phyloP scores from a whole-genome alignment of 805 yeast genomes.

The Lipomyces lipofer region DNA sequence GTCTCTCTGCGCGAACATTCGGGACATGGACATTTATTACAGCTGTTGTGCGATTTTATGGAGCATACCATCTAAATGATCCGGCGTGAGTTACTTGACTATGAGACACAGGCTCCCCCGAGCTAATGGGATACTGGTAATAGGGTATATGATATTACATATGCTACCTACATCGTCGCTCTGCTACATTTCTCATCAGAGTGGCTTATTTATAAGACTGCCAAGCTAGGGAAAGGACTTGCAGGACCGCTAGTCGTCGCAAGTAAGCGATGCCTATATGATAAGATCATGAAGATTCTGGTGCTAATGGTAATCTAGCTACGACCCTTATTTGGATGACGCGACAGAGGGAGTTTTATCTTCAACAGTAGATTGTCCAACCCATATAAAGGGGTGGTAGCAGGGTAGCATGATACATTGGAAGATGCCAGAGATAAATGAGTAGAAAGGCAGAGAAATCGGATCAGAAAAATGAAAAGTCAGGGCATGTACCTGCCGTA shows the following conservation, averaged over 20 bases:
- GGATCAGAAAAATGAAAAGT: too few relatives aligned
- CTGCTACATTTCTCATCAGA: slow-evolving; percentile 79
- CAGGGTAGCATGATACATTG: too few relatives aligned
- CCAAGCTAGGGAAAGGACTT: slow-evolving; percentile 83
- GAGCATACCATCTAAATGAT: slow-evolving; percentile 72
- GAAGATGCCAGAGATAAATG: too few relatives aligned
- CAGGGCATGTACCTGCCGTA: too few relatives aligned
- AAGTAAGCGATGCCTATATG: slow-evolving; percentile 15
- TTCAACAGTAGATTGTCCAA: slow-evolving; percentile 31
- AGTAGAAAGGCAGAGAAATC: too few relatives aligned
- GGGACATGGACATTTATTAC: slow-evolving; percentile 97
- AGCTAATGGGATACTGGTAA: too few relatives aligned
- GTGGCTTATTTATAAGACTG: slow-evolving; percentile 76
- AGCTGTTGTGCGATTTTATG: slow-evolving; percentile 79
- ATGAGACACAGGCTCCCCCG: too few relatives aligned
- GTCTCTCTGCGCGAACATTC: slow-evolving; percentile 88
- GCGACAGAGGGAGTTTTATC: slow-evolving; percentile 63
- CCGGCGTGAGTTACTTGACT: too few relatives aligned
- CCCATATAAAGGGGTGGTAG: too few relatives aligned
- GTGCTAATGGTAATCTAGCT: slow-evolving; percentile 41
- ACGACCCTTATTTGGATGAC: slow-evolving; percentile 73
- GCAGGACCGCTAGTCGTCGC: slow-evolving; percentile 81
- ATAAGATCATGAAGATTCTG: background rate
- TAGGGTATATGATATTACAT: slow-evolving; percentile 69
- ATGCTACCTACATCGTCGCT: slow-evolving; percentile 81